phyloP scores from a whole-genome alignment of 1,139 yeast species.

The Zygosaccharomyces sapae region DNA sequence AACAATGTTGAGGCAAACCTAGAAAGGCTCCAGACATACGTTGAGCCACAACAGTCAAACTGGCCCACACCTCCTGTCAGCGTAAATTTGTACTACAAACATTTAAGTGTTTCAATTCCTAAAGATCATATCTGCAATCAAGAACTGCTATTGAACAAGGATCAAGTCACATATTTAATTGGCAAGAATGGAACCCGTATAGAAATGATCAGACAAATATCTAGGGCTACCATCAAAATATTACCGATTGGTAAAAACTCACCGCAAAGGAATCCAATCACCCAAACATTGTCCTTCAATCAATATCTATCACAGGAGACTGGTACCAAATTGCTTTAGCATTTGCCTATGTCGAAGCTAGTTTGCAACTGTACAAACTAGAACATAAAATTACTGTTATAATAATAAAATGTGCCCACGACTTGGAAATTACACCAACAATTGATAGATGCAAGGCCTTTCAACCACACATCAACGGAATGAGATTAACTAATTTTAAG shows the following conservation, averaged over 20 bases:
- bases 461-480: background rate
- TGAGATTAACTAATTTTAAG: background rate
- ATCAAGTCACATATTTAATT: slow-evolving; percentile 36
- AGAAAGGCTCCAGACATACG: background rate
- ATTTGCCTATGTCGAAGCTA: slow-evolving; percentile 26
- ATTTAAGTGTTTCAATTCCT: no score
- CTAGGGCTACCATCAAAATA: slow-evolving; percentile 35
- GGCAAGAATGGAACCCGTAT: slow-evolving; percentile 37
- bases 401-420: background rate
- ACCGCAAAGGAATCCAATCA: slow-evolving; percentile 13
- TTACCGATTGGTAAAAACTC: slow-evolving; percentile 31
- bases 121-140: slow-evolving; percentile 8
- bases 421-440: background rate
- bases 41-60: background rate
- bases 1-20: background rate
- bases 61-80: background rate
- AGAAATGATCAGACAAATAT: slow-evolving; percentile 25
- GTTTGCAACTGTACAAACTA: slow-evolving; percentile 24
- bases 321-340: slow-evolving; percentile 27
- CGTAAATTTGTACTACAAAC: no score
- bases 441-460: background rate
- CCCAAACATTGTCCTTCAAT: slow-evolving; percentile 25
- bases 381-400: slow-evolving; percentile 4
- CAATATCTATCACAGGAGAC: slow-evolving; percentile 34
- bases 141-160: slow-evolving; percentile 27